These are phyloP conservation scores for Porodaedalea pini DNA, from an alignment of 1,284 basidiomycete species.

Conservation along the genomic window DNA sequence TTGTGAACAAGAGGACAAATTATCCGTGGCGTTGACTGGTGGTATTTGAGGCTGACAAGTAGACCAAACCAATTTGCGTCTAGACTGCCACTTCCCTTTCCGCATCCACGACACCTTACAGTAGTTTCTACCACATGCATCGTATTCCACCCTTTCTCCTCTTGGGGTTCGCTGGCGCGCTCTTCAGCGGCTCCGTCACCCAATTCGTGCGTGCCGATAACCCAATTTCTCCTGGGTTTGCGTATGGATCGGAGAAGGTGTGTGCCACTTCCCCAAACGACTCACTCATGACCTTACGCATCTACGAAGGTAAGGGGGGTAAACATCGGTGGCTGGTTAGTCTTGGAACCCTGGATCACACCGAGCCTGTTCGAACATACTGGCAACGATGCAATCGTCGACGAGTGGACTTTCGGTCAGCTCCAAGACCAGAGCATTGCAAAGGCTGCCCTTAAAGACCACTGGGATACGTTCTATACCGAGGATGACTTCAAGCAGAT, in stretches of 20 bases:
- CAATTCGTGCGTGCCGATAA: slow-evolving; percentile 19
- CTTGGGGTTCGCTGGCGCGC: neutral
- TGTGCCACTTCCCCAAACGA: neutral
- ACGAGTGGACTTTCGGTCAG: slow-evolving; percentile 84
- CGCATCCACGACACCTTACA: neutral
- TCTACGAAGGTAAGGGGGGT: slow-evolving; percentile 52
- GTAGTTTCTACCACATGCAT: neutral
- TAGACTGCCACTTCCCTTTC: neutral
- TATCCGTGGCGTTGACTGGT: neutral
- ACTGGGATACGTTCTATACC: slow-evolving; percentile 83
- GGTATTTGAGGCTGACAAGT: neutral
- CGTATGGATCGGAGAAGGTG: slow-evolving; percentile 50
- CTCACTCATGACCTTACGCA: neutral
- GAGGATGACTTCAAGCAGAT: slow-evolving; percentile 73
- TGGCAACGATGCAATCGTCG: slow-evolving; percentile 63
- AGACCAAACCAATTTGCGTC: neutral
- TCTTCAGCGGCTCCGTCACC: slow-evolving; percentile 17
- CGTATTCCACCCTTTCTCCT: neutral
- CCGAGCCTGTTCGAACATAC: slow-evolving; percentile 83
- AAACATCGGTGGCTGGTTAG: slow-evolving; percentile 78
- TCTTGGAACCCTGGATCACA: slow-evolving; percentile 88
- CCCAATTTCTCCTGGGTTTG: slow-evolving; percentile 41
- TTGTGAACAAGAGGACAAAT: neutral
- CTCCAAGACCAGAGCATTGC: slow-evolving; percentile 53
- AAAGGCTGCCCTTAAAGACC: slow-evolving; percentile 48